Conservation (phyloP, 2,329 filamentous ascomycete genomes). For the Claviceps humidiphila region DNA sequence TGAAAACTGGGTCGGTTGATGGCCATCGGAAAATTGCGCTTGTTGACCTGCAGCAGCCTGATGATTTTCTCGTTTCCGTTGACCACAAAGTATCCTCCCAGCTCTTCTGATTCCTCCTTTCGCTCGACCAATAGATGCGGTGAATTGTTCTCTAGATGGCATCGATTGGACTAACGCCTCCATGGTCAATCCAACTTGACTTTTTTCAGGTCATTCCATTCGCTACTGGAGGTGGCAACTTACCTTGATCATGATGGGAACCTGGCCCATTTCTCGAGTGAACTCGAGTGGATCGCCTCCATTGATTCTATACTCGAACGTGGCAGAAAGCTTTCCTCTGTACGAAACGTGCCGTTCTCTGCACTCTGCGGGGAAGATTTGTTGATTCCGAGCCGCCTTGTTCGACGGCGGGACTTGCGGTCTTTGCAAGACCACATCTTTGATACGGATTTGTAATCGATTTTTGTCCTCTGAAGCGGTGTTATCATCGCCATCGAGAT, state of each 20-base stretch:
- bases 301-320: slow-evolving; percentile 78
- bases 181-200: background rate
- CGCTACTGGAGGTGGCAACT: slow-evolving; percentile 12
- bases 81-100: slow-evolving; percentile 94
- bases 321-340: slow-evolving; percentile 69
- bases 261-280: slow-evolving; percentile 70
- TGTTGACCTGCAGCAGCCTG: slow-evolving; percentile 77
- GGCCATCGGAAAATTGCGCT: slow-evolving; percentile 89
- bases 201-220: background rate
- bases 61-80: slow-evolving; percentile 97
- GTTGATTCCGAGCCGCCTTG: slow-evolving; percentile 71
- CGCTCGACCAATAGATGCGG: slow-evolving; percentile 70
- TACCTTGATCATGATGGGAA: slow-evolving; percentile 90
- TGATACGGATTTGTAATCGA: slow-evolving; percentile 63
- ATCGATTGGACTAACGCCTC: slow-evolving; percentile 61
- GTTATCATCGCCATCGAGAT: slow-evolving; percentile 67
- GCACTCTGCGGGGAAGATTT: slow-evolving; percentile 84
- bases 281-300: slow-evolving; percentile 73
- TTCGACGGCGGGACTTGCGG: slow-evolving; percentile 67
- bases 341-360: slow-evolving; percentile 89
- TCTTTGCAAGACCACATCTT: slow-evolving; percentile 71
- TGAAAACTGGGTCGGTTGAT: slow-evolving; percentile 84
- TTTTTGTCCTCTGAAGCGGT: slow-evolving; percentile 51
- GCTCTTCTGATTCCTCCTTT: slow-evolving; percentile 91
- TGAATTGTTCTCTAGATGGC: slow-evolving; percentile 76